Conservation (phyloP, 768 basidiomycete species). For the Rhizopogon salebrosus region DNA sequence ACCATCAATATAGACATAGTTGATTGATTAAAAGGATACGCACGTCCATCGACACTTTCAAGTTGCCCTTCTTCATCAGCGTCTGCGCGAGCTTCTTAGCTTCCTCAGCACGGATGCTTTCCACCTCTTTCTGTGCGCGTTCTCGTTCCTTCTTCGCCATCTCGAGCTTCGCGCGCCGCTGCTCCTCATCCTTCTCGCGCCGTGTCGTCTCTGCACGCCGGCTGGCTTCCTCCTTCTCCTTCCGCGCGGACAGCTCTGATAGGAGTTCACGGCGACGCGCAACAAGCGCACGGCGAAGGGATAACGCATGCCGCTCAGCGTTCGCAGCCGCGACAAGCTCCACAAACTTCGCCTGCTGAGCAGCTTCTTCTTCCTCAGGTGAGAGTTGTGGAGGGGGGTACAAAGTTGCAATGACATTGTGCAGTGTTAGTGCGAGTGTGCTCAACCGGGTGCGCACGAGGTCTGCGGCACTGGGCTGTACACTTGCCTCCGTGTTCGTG, state of each 20-base stretch:
- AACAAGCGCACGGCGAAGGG: conserved; percentile 73
- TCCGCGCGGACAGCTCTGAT: conserved; percentile 76
- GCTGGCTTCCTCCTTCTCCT: conserved; percentile 85
- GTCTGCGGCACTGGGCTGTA: conserved; percentile 70
- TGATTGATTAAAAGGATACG: conserved; percentile 21
- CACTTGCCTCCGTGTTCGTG: conserved; percentile 35
- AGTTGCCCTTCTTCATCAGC: conserved; percentile 72
- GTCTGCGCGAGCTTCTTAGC: conserved; percentile 84
- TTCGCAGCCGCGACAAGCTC: conserved; percentile 60
- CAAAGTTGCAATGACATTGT: conserved; percentile 60
- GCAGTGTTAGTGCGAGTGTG: conserved; percentile 66
- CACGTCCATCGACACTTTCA: conserved; percentile 69
- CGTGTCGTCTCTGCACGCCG: conserved; percentile 64
- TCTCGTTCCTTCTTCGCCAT: conserved; percentile 66
- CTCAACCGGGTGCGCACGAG: conserved; percentile 76
- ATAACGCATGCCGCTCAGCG: conserved; percentile 72
- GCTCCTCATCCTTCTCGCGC: conserved; percentile 68
- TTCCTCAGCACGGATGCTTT: conserved; percentile 57
- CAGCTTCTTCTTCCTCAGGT: conserved; percentile 42
- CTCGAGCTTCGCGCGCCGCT: conserved; percentile 57
- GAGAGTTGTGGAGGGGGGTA: conserved; percentile 36
- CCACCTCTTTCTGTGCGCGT: conserved; percentile 64
- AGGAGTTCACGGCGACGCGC: conserved; percentile 82
- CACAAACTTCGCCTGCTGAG: conserved; percentile 49
- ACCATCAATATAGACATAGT: conserved; percentile 7